Evolutionary conservation across 768 basidiomycete species (phyloP).

Genomic region (Candolleomyces eurysporus): DNA sequence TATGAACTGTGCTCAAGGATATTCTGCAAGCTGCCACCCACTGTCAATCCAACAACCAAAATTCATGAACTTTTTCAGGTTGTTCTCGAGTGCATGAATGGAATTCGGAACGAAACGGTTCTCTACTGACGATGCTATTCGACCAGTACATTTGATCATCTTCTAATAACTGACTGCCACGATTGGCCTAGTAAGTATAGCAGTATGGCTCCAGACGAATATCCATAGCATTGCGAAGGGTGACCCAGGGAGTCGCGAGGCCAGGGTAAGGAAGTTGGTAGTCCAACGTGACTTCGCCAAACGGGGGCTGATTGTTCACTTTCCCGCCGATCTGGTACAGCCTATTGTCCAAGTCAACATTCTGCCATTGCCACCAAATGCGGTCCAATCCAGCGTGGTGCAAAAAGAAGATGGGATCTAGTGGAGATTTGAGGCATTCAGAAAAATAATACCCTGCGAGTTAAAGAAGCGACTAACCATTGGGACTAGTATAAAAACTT

Average conservation of each 20-base stretch:
- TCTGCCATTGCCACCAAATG: conserved; percentile 8
- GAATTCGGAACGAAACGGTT: too few relatives aligned
- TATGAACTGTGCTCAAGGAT: too few relatives aligned
- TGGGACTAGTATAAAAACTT: neutral
- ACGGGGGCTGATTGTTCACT: neutral
- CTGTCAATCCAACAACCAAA: too few relatives aligned
- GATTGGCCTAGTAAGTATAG: neutral
- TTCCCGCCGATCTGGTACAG: neutral
- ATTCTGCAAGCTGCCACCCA: conserved; percentile 19
- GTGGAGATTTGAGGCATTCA: neutral
- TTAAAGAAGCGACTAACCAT: neutral
- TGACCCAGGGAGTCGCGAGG: neutral
- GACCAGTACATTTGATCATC: too few relatives aligned
- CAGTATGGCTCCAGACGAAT: neutral
- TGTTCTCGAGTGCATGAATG: too few relatives aligned
- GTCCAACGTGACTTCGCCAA: neutral
- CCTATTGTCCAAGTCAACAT: neutral
- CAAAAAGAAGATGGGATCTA: conserved; percentile 4
- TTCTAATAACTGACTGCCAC: too few relatives aligned
- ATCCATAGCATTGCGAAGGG: neutral
- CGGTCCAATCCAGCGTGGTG: conserved; percentile 8
- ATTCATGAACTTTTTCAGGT: too few relatives aligned
- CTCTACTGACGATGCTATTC: too few relatives aligned
- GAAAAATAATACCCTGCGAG: neutral
- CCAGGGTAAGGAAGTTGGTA: neutral